These are phyloP conservation scores for Leptodontidium sp. DNA, from an alignment of 2,329 filamentous ascomycete species.

Conservation along the genomic window DNA sequence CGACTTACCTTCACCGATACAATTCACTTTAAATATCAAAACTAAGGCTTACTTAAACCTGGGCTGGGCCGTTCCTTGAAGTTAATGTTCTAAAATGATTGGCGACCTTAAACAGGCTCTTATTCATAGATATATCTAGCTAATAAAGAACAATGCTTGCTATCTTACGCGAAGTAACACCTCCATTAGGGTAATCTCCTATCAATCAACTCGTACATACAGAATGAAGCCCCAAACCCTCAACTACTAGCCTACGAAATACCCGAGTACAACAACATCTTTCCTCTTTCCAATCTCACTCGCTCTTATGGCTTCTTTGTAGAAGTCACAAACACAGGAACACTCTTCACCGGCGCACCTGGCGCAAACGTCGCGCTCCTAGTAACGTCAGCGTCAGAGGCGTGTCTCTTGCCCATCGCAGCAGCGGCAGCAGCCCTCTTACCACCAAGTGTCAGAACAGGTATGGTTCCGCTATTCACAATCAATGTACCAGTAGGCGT, in stretches of 20 bases:
- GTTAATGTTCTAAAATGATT: too few relatives aligned
- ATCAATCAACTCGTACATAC: slow-evolving; percentile 1
- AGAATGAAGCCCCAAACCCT: slow-evolving; percentile 3
- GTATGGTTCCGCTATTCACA: background rate
- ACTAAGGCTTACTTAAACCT: too few relatives aligned
- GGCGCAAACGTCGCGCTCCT: slow-evolving; percentile 20
- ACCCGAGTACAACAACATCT: background rate
- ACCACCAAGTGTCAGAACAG: slow-evolving; percentile 7
- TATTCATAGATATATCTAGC: too few relatives aligned
- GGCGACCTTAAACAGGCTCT: too few relatives aligned
- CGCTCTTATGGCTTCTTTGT: background rate
- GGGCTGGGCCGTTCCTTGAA: too few relatives aligned
- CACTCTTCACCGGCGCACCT: slow-evolving; percentile 16
- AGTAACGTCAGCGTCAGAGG: slow-evolving; percentile 12
- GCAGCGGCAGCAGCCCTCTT: background rate
- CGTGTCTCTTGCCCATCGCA: slow-evolving; percentile 9
- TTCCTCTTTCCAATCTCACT: background rate
- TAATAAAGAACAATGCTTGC: background rate
- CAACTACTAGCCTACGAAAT: background rate
- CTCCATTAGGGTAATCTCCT: slow-evolving; percentile 1
- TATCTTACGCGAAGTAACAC: background rate
- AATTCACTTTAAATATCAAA: too few relatives aligned
- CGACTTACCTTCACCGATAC: too few relatives aligned
- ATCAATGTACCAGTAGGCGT: slow-evolving; percentile 7
- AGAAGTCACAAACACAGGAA: background rate